Base-by-base conservation (phyloP, 768 basidiomycete species). In the Auricularia cornea region DNA sequence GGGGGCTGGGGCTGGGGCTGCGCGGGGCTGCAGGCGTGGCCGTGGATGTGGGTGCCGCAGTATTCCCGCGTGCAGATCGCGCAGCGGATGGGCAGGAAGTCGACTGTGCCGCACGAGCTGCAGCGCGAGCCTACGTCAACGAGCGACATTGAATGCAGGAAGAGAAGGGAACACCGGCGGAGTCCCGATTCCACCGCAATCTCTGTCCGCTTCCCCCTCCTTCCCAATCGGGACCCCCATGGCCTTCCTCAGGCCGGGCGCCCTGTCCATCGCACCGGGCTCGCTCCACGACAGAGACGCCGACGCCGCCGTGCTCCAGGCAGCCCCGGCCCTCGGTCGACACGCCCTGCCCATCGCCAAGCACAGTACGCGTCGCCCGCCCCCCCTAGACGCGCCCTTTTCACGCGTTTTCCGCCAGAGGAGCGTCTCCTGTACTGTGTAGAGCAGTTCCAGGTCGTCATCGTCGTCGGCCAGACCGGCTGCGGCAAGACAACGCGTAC, bases 381-480 rank as follows among this genome's bases (percentile, higher is more conserved):
- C 18, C 40, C 33, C 32, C 40, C 12, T 30, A 26, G 12, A 28
- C 59, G 32, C 62, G 35, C 29, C n/a, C 41, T 8, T 38, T 8
- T 28, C 51, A 23, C 11, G 38, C 16, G 30, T 52, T 16, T 28
- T 8, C 29, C 12, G 44, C 11, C 71, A 95, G 93, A 86, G 60
- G 81, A 92, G 54, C 87, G 86, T 65, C 77, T 98, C 2, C 75
- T 98, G 8, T 90, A 92, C 69, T 87, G 88, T 63, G 75, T 98
- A 29, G 96, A 98, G 76, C 86, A 83, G 61, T 82, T 88, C 70
- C 88, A 89, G 3, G 89, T 94, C 10, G 81, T 88, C 2, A 92
- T 98, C 59, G 87, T 98, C 4, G 90, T 96, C 10, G 96, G 91
- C 10, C 91, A 98, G 70, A 98, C 97, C 0, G 97, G 97, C 2